phyloP scores from a whole-genome alignment of 805 yeast species.

The Hermanozyma aechmeae region DNA sequence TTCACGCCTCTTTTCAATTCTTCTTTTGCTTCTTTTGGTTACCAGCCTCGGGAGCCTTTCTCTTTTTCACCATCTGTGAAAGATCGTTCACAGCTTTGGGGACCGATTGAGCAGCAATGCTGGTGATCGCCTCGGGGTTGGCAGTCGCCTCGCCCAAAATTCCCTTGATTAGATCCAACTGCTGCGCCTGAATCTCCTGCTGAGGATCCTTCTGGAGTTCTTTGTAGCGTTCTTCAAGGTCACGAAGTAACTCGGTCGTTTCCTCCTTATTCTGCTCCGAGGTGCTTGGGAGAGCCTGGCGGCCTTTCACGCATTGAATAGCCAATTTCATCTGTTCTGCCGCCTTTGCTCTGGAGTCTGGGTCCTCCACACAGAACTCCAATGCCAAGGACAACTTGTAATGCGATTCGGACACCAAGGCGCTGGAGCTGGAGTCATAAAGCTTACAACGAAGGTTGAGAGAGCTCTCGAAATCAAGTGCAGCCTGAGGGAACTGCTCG shows the following conservation, averaged over 20 bases:
- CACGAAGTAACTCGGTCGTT: conserved; percentile 42
- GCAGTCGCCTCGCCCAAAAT: conserved; percentile 40
- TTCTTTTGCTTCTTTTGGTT: conserved; percentile 5
- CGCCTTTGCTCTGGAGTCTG: conserved; percentile 38
- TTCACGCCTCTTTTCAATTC: too few relatives aligned
- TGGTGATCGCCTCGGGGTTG: conserved; percentile 2
- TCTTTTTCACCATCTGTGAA: conserved; percentile 55
- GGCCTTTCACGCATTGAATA: conserved; percentile 26
- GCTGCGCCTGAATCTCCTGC: conserved; percentile 39
- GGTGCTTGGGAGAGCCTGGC: conserved; percentile 35
- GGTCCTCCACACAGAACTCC: conserved; percentile 58
- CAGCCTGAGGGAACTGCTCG: conserved; percentile 77
- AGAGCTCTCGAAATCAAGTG: conserved; percentile 54
- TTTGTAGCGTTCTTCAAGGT: conserved; percentile 44
- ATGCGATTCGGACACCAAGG: conserved; percentile 67
- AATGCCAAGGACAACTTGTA: conserved; percentile 72
- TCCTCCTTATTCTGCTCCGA: conserved; percentile 25
- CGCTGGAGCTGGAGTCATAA: conserved; percentile 38
- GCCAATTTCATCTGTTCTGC: conserved; percentile 48
- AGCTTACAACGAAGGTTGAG: conserved; percentile 45
- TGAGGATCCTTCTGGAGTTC: conserved; percentile 48
- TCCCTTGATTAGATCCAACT: conserved; percentile 46
- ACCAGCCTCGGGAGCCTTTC: conserved; percentile 4
- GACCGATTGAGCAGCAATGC: conserved; percentile 1
- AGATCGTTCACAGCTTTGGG: conserved; percentile 44